These are phyloP conservation scores for Coniochaeta prunicola DNA, from an alignment of 2,329 filamentous ascomycete genomes.

Conservation along the genomic window DNA sequence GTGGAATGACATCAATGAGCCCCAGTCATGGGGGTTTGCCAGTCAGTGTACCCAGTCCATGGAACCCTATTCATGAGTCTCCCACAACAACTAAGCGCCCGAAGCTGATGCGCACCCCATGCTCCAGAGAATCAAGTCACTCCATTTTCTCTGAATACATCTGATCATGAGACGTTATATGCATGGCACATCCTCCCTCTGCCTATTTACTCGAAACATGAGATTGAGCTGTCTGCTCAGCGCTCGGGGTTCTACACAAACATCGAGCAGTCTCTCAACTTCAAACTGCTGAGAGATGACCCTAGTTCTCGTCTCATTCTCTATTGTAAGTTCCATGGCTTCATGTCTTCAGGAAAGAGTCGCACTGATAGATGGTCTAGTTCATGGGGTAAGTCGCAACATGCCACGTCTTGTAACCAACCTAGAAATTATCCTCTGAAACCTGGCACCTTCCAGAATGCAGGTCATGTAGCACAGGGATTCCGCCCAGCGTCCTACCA, in stretches of 20 bases:
- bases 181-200: conserved; percentile 88
- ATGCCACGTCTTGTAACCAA: conserved; percentile 23
- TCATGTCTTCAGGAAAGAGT: conserved; percentile 7
- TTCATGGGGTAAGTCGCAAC: conserved; percentile 51
- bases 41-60: conserved; percentile 43
- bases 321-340: conserved; percentile 41
- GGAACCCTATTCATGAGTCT: background rate
- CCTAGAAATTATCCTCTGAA: background rate
- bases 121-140: conserved; percentile 73
- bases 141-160: conserved; percentile 69
- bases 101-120: background rate
- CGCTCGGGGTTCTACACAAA: conserved; percentile 41
- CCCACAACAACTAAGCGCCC: background rate
- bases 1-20: conserved; percentile 66
- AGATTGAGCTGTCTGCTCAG: conserved; percentile 50
- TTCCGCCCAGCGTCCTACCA: conserved; percentile 73
- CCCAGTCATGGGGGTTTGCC: conserved; percentile 80
- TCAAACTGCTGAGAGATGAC: conserved; percentile 55
- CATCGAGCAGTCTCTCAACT: conserved; percentile 49
- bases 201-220: conserved; percentile 66
- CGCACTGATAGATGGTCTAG: conserved; percentile 22
- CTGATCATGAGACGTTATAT: conserved; percentile 72
- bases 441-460: conserved; percentile 51
- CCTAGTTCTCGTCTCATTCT: conserved; percentile 57
- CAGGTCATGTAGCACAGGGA: conserved; percentile 75